Evolutionary conservation across 768 basidiomycete genomes (phyloP), one percentile per base, ranked within the genome.

Genomic region (Russula sp.): DNA sequence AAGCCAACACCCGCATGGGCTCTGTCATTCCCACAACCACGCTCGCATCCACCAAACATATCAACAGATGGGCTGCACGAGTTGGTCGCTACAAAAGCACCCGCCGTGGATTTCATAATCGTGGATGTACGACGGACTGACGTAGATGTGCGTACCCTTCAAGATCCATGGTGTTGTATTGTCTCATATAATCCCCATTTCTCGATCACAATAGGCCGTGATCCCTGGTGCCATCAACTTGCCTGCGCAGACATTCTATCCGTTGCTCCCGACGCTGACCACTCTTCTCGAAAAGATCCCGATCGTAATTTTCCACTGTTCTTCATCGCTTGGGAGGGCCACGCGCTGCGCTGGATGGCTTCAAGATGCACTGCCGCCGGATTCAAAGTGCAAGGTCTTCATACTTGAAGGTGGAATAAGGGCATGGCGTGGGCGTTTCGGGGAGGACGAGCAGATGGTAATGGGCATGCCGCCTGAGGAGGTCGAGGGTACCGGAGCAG

Each of bases 401-500:
- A 63, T 71, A 30, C 66, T 73, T 22, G 63, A 68, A 34, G 71
- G 71, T 6, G 72, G 72, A 11, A 69, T 71, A 26, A 69, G 67
- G 48, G 72, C 64, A 20, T 74, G 73, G 72, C 54, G 68, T 10
- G 70, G 24, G 48, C 38, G 61, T 34, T 72, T 66, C 53, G 69
- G 59, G 16, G 67, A 62, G 22, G 70, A 69, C 34, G 51, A 55
- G 26, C 42, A 24, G n/a, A 56, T 70, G 48, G 52, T 66, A 10
- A 49, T 72, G 22, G 71, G 65, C n/a, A 90, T 96, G 26, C 92
- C 94, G 11, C 26, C 9, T 8, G 63, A 58, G 24, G 63, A 48
- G 20, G 50, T 26, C 30, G 51, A 44, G 16, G 42, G 34, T 26
- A 11, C n/a, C 16, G 28, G 36, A 20, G 42, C 13, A 18, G 51